Evolutionary conservation across 306 rosid genomes (phyloP).

Genomic region (Oxytropis ochrocephala): DNA sequence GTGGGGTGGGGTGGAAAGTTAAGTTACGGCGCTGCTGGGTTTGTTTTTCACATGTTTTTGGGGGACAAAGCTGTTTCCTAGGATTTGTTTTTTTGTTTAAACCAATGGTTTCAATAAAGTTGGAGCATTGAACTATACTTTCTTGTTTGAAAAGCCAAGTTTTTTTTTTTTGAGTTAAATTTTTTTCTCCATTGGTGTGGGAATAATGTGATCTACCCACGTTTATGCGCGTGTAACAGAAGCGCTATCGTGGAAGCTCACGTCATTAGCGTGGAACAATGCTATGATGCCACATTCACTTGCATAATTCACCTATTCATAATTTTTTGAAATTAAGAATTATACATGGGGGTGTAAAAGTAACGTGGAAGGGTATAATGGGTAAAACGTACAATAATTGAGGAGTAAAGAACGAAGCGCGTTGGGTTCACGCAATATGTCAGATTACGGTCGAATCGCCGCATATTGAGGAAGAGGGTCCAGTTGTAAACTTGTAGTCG

Average conservation of each 20-base stretch:
- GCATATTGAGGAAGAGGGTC: slow-evolving; percentile 49
- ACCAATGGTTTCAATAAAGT: slow-evolving; percentile 52
- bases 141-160: neutral
- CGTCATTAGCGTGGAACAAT: neutral
- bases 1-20: neutral
- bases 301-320: neutral
- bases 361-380: neutral
- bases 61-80: slow-evolving; percentile 52
- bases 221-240: neutral
- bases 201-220: neutral
- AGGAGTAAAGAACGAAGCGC: slow-evolving; percentile 35
- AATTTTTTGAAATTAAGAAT: no score
- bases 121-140: slow-evolving; percentile 26
- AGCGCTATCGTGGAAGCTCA: neutral
- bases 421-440: slow-evolving; percentile 45
- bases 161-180: neutral
- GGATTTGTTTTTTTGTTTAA: slow-evolving; percentile 16
- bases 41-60: slow-evolving; percentile 28
- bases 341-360: no score
- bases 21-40: slow-evolving; percentile 43
- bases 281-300: neutral
- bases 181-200: neutral
- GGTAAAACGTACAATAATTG: neutral
- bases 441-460: slow-evolving; percentile 85
- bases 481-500: no score